Evolutionary conservation across 306 rosid genomes (phyloP).

Genomic region (Erythrophleum fordii): DNA sequence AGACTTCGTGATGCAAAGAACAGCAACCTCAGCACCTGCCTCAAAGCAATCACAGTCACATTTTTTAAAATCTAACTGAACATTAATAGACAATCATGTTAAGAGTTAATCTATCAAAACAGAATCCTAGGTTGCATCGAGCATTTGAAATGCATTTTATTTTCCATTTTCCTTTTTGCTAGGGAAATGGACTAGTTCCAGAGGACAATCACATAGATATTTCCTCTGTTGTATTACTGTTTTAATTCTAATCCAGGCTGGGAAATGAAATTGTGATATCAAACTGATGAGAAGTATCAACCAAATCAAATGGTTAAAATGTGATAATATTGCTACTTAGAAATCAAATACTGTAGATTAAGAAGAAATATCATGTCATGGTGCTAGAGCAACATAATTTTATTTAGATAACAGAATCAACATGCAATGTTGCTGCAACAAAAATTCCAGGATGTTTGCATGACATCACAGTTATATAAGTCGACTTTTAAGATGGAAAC

Average conservation of each 20-base stretch:
- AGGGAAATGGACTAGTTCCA: neutral
- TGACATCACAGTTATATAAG: neutral
- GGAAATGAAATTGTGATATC: neutral
- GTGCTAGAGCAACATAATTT: neutral
- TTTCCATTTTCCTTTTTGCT: neutral
- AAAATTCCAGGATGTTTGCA: neutral
- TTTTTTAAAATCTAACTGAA: neutral
- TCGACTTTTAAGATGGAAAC: conserved; percentile 3
- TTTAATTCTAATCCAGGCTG: neutral
- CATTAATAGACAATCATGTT: neutral
- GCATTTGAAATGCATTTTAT: conserved; percentile 12
- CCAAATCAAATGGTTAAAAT: neutral
- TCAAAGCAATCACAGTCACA: conserved; percentile 17
- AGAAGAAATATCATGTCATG: neutral
- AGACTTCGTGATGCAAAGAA: conserved; percentile 88
- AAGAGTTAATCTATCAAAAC: conserved; percentile 13
- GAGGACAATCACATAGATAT: conserved; percentile 16
- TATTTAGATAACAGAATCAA: neutral
- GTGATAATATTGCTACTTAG: neutral
- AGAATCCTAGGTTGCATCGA: neutral
- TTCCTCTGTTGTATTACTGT: conserved; percentile 1
- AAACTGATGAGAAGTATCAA: neutral
- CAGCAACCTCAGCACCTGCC: conserved; percentile 97
- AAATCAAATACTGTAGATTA: neutral
- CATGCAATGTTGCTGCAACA: neutral